Evolutionary conservation across 805 yeast genomes (phyloP).

Genomic region (Ogataea degrootiae): DNA sequence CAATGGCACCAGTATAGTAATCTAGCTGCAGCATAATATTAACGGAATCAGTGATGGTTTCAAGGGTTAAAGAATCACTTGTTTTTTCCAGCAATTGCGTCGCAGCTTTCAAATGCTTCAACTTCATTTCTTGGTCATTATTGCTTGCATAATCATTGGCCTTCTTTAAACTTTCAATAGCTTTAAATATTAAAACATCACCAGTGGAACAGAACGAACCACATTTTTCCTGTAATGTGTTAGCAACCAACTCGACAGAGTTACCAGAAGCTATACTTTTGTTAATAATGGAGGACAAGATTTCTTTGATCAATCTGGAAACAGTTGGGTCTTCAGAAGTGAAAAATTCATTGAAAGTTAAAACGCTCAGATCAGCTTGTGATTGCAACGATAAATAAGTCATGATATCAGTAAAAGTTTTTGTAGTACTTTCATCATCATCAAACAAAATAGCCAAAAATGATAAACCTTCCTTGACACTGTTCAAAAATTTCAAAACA

Average conservation of each 20-base stretch:
- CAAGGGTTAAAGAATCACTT: conserved; percentile 70
- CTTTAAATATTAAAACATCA: conserved; percentile 91
- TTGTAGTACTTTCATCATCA: conserved; percentile 39
- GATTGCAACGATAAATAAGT: conserved; percentile 62
- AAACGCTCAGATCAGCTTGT: conserved; percentile 59
- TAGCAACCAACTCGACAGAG: conserved; percentile 85
- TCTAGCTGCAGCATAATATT: conserved; percentile 72
- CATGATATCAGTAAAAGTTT: conserved; percentile 59
- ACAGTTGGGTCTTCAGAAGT: conserved; percentile 57
- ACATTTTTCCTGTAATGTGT: conserved; percentile 84
- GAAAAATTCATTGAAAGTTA: conserved; percentile 73
- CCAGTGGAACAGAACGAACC: conserved; percentile 92
- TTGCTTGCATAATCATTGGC: conserved; percentile 72
- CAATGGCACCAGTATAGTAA: conserved; percentile 80
- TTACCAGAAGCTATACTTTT: conserved; percentile 88
- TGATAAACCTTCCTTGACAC: conserved; percentile 86
- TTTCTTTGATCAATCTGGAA: conserved; percentile 70
- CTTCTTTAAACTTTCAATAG: conserved; percentile 83
- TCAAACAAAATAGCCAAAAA: conserved; percentile 78
- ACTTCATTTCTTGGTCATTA: conserved; percentile 66
- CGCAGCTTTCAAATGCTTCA: conserved; percentile 66
- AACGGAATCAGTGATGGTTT: conserved; percentile 76
- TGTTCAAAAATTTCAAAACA: conserved; percentile 63
- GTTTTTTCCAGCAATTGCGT: conserved; percentile 74
- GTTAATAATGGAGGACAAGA: conserved; percentile 83